Base-by-base conservation (phyloP, 176 grass and related monocot species). In the Oropetium thomaeum region DNA sequence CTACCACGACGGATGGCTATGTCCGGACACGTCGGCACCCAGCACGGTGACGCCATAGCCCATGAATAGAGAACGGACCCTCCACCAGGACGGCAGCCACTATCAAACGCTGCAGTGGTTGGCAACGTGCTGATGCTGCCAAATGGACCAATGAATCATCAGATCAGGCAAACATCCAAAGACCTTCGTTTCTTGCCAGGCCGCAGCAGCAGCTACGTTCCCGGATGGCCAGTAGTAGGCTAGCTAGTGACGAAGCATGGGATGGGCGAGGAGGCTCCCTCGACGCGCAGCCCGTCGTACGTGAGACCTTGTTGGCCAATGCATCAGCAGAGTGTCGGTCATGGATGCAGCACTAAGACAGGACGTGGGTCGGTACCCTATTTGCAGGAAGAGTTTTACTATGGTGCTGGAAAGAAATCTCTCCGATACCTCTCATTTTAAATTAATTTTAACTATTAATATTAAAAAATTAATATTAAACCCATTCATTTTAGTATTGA, bases 341-440 rank as follows among this genome's bases (percentile, higher is more conserved):
- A 82, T 53, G 73, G 80, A 57, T 30, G 75, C 75, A 64, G 63
- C 75, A 73, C 40, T 33, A 83, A 40, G 33, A 37, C 2, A 70
- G 37, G 28, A 44, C 42, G 53, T 88, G 79, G 80, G 80, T 44
- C 67, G 85, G 85, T 38, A 62, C 51, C 69, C 47, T 16, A 22
- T 62, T 45, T n/a, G 53, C 69, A 70, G 80, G 68, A 38, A 13
- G n/a, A n/a, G n/a, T n/a, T n/a, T n/a, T n/a, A n/a, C n/a, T n/a
- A n/a, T n/a, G n/a, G n/a, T n/a, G n/a, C n/a, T n/a, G n/a, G n/a
- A n/a, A n/a, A n/a, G n/a, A n/a, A n/a, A n/a, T n/a, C n/a, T n/a
- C n/a, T n/a, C n/a, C n/a, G n/a, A n/a, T n/a, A n/a, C n/a, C n/a
- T n/a, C n/a, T n/a, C n/a, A n/a, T n/a, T n/a, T n/a, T n/a, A n/a